Percentiles rank a stretch among this genome's conserved stretches.
Conservation (phyloP, 306 rosid species). For the Rubus parviflorus region DNA sequence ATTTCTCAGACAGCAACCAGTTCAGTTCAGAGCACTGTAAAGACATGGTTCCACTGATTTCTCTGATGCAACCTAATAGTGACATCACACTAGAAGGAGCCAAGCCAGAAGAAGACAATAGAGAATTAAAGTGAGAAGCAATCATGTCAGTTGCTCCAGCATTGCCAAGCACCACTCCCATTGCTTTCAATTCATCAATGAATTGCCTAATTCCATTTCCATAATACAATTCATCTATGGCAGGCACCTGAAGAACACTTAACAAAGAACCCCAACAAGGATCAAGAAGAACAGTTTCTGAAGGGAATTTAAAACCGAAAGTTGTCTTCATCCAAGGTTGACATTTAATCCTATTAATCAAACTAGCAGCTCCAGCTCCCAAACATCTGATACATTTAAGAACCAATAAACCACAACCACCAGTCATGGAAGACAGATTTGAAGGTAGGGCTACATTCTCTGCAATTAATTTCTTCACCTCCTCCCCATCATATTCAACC, state of each 20-base stretch:
- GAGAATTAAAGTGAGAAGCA: constrained; percentile 6
- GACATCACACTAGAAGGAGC: constrained; percentile 15
- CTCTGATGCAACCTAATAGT: constrained; percentile 13
- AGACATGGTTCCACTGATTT: background rate
- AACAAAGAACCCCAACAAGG: constrained; percentile 18
- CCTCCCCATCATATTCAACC: background rate
- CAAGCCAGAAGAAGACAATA: constrained; percentile 4
- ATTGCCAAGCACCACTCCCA: constrained; percentile 28
- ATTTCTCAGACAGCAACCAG: constrained; percentile 16
- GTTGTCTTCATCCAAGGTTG: constrained; percentile 16
- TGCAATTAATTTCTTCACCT: constrained; percentile 14
- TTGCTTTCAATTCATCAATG: constrained; percentile 10
- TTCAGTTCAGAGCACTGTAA: constrained; percentile 8
- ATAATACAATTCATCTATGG: constrained; percentile 23
- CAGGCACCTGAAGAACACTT: constrained; percentile 14
- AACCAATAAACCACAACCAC: constrained; percentile 8
- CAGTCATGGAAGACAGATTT: constrained; percentile 10
- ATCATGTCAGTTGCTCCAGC: constrained; percentile 3
- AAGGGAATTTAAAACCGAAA: constrained; percentile 21
- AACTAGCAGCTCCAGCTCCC: background rate
- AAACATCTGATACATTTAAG: constrained; percentile 14
- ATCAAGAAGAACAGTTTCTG: constrained; percentile 14
- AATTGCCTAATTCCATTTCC: background rate
- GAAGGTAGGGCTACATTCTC: constrained; percentile 8
- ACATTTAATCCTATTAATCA: constrained; percentile 7